Conservation (phyloP, 257 asterid genomes). For the Misopates orontium region DNA sequence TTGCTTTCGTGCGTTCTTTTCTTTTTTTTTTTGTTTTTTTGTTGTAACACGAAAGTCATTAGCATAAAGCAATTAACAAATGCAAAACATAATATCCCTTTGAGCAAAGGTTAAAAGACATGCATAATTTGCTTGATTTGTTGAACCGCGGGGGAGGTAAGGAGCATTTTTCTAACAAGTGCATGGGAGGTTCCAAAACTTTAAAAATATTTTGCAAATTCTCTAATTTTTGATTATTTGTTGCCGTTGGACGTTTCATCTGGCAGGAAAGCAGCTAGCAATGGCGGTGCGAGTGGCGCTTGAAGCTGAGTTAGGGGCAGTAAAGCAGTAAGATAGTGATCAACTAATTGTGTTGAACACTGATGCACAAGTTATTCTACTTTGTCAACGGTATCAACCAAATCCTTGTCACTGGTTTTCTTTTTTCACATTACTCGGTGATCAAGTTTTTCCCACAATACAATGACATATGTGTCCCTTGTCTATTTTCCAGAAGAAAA, state of each 20-base stretch:
- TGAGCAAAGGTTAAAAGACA: no score
- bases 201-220: no score
- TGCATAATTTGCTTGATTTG: no score
- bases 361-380: background rate
- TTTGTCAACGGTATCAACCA: constrained; percentile 7
- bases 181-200: no score
- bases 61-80: background rate
- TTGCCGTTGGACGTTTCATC: background rate
- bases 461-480: no score
- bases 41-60: background rate
- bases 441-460: background rate
- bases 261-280: background rate
- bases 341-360: no score
- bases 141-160: no score
- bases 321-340: background rate
- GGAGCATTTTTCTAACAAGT: no score
- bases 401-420: background rate
- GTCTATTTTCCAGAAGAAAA: background rate
- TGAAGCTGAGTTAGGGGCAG: background rate
- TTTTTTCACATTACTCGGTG: background rate
- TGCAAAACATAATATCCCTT: no score
- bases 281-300: background rate
- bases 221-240: no score
- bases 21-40: background rate
- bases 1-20: background rate